Base-by-base conservation (phyloP, 106 monocot genomes). In the Iris macrosiphon region DNA sequence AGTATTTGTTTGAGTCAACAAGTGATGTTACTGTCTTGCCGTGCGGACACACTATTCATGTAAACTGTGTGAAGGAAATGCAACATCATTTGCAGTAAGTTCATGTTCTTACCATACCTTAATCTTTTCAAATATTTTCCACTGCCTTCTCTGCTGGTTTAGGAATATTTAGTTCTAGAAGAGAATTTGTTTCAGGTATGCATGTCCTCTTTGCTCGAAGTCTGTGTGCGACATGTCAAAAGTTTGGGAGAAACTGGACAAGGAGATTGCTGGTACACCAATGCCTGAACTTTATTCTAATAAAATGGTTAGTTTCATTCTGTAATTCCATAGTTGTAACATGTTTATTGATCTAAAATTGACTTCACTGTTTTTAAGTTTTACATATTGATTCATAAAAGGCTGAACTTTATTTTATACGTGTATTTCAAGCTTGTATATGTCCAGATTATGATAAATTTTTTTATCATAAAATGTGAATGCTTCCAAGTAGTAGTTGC, bases 221-320 rank as follows among this genome's bases (percentile, higher is more conserved):
- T 83, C 83, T 35, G 78, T 83, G 11, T 78, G 70, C 59, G 83
- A 83, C 33, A 83, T 83, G 83, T 83, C 83, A 0, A 78, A 75
- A 62, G 83, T 78, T 32, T 83, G 78, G 83, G 83, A 78, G 49
- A 77, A 65, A 38, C 27, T 83, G 26, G 83, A 83, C 53, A 39
- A 59, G 33, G 78, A 78, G 52, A 67, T 83, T 42, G 83, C 83
- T 26, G 60, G 70, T 7, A 67, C 61, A 49, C 81, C 75, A 6
- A 75, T 83, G 70, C 78, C 83, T 23, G 78, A 74, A 43, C 28
- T 44, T 15, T 76, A 63, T 60, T 64, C 69, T 16, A 44, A 76
- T 53, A 82, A 69, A 68, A 72, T 68, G 72, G 76, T 76, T 49
- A 31, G 48, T 12, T 33, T 60, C 31, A 13, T 25, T 46, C 13